Evolutionary conservation across 306 rosid species (phyloP), one percentile per base, ranked within the genome.

Genomic region (Clitoria ternatea): DNA sequence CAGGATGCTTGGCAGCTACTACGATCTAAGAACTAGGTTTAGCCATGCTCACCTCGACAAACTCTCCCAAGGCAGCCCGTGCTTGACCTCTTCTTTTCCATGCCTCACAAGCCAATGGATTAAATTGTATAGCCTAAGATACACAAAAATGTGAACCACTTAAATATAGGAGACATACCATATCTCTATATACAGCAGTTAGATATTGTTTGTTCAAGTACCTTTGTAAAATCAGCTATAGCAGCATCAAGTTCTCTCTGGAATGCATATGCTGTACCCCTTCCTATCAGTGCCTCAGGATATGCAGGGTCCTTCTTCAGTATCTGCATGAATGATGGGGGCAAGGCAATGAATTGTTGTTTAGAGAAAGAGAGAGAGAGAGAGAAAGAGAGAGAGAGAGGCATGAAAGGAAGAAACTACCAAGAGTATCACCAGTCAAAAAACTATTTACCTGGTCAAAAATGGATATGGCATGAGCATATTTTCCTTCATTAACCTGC

Each of bases 61-160:
- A 87, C 80, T 88, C 86, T 73, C 99, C 99, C 68, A 94, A 81
- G n/a, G 97, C 99, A 60, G 99, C 97, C 60, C 92, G 90, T 33
- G 99, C 99, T 80, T 94, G 99, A 78, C 99, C 99, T 83, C 99
- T 91, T 75, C 99, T 85, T 74, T 94, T 94, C 99, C 99, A 94
- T 73, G 97, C 99, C 84, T 94, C 99, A 50, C 92, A 87, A 66
- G 97, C 97, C 24, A 80, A 76, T 33, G 95, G 90, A 83, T 94
- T 94, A 62, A 86, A 84, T 82, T 91, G 87, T 79, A 94, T 80
- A 70, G 97, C 99, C 99, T 94, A 77, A 70, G 49, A 85, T 42
- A 77, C 65, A 69, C 66, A 77, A 20, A 20, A 35, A 59, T 33
- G 43, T 55, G 68, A 70, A 40, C 42, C 20, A 66, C 64, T 65